Evolutionary conservation across 2,329 filamentous ascomycete genomes (phyloP), one percentile per base, ranked within the genome.

Genomic region (Laburnicola sp.): DNA sequence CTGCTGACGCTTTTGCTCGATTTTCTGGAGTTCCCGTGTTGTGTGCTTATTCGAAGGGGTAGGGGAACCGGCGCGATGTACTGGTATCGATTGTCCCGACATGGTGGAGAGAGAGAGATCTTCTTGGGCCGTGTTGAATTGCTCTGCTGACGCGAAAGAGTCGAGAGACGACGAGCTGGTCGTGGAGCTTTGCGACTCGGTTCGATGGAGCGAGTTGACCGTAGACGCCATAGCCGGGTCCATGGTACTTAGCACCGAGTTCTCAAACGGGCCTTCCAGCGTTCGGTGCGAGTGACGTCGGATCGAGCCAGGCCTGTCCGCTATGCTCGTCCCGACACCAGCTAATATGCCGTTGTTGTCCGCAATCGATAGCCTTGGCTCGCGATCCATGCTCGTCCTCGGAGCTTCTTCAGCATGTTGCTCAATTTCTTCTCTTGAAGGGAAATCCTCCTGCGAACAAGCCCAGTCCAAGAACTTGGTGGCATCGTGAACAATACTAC

Each of bases 391-490:
- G 32, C 40, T 59, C 22, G 51, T 53, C 23, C 57, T 39, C 11
- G 45, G 25, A 8, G 59, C 53, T 16, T 57, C 60, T 30, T 61
- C 51, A 2, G 43, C 41, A 11, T 51, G 48, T 25, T 52, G 48
- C 50, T 65, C 59, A 8, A 73, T 63, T 11, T 74, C 73, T 4
- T 74, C 70, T 8, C 73, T 67, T 32, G 68, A 53, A 4, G 64
- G 60, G 4, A 73, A 63, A 6, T 79, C 74, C 7, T 80, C 76
- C 48, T 77, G 76, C 28, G 77, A 74, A 56, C 80, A 81, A 3
- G 85, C 86, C 91, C 91, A 96, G 50, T 91, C 83, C 10, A 94
- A 70, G 60, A 96, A 95, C 70, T 92, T 94, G 46, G 82, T 81
- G 0, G 91, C 88, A 69, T 96, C 91, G 36, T 80, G 80, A 25